These are phyloP conservation scores for Diaporthe helianthi DNA, from an alignment of 2,329 filamentous ascomycete genomes.

Conservation along the genomic window DNA sequence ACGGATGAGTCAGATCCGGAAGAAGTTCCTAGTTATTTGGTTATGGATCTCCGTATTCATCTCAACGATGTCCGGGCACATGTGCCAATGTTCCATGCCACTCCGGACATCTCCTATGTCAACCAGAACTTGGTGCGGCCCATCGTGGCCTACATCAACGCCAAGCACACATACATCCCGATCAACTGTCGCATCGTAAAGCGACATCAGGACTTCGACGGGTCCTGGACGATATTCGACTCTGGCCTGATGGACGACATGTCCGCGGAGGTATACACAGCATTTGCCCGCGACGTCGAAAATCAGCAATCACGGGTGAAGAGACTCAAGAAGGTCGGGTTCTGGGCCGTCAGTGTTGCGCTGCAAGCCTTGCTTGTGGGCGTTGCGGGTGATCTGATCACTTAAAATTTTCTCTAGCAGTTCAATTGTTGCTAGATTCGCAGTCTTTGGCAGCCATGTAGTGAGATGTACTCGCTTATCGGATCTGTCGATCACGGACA, in stretches of 20 bases:
- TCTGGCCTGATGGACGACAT: slow-evolving; percentile 93
- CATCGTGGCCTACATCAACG: slow-evolving; percentile 98
- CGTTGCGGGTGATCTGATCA: slow-evolving; percentile 80
- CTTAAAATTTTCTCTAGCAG: background rate
- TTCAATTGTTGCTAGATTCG: background rate
- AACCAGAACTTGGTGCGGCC: slow-evolving; percentile 95
- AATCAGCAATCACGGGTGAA: slow-evolving; percentile 86
- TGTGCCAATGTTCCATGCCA: slow-evolving; percentile 81
- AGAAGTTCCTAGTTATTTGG: slow-evolving; percentile 78
- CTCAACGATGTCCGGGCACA: slow-evolving; percentile 93
- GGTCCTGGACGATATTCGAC: slow-evolving; percentile 93
- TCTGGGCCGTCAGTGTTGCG: slow-evolving; percentile 93
- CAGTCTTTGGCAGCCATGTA: background rate
- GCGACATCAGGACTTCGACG: slow-evolving; percentile 86
- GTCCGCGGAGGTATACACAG: slow-evolving; percentile 91
- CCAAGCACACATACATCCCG: slow-evolving; percentile 92
- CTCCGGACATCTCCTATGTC: slow-evolving; percentile 88
- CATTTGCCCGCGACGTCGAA: slow-evolving; percentile 89
- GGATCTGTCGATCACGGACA: background rate
- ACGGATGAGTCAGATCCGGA: slow-evolving; percentile 38
- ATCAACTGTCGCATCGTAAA: slow-evolving; percentile 96
- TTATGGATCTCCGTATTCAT: slow-evolving; percentile 94
- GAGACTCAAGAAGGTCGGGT: slow-evolving; percentile 88
- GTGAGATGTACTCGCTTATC: background rate
- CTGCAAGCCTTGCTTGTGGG: slow-evolving; percentile 95